A percentile compares a stretch with the other conserved stretches of the same genome.
Conservation (phyloP, 768 basidiomycete genomes). For the Phylloporus arenicola region DNA sequence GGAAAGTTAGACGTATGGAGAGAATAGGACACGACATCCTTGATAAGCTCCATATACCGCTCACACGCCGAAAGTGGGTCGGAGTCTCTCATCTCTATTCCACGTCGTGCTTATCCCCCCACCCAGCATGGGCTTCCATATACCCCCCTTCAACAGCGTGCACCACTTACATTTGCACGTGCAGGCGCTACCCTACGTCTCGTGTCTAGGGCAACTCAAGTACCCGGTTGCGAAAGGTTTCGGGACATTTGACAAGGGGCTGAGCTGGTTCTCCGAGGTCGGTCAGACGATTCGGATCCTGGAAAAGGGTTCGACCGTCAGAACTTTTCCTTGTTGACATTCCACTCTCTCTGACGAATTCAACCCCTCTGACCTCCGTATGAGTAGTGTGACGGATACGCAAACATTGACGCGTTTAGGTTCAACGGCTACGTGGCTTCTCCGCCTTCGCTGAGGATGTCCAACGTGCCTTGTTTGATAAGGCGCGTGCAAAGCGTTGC, state of each 20-base stretch:
- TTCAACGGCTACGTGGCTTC: too few species aligned
- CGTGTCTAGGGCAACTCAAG: constrained; percentile 33
- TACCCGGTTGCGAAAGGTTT: constrained; percentile 44
- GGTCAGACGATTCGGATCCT: constrained; percentile 57
- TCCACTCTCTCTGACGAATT: not conserved
- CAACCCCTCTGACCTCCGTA: too few species aligned
- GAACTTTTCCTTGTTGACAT: constrained; percentile 43
- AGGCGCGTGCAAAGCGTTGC: too few species aligned
- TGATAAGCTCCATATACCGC: constrained; percentile 40
- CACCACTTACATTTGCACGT: constrained; percentile 73
- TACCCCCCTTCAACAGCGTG: constrained; percentile 71
- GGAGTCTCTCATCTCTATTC: not conserved
- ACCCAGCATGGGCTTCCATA: constrained; percentile 72
- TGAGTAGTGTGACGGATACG: too few species aligned
- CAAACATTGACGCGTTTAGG: too few species aligned
- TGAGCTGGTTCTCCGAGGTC: constrained; percentile 68
- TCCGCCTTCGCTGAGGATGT: too few species aligned
- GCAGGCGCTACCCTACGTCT: constrained; percentile 60
- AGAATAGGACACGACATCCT: constrained; percentile 49
- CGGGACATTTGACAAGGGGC: constrained; percentile 50
- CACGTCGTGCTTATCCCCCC: not conserved
- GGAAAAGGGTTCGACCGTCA: constrained; percentile 46
- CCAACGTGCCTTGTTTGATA: too few species aligned
- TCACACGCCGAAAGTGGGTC: constrained; percentile 42
- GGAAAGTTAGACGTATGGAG: constrained; percentile 43